Conservation (phyloP, 768 basidiomycete genomes). For the Serendipita sp. region DNA sequence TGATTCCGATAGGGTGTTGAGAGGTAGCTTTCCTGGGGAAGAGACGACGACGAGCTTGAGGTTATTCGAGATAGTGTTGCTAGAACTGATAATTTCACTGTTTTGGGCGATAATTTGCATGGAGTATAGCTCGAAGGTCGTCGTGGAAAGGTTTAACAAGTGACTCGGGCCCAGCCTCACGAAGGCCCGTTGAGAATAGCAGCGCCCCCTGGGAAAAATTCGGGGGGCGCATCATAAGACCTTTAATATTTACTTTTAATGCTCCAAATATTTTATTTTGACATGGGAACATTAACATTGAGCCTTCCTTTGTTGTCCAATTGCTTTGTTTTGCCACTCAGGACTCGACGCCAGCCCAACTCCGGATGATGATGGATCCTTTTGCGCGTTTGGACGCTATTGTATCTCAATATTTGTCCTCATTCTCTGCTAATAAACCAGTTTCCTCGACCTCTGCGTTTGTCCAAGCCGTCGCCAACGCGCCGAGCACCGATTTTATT, state of each 20-base stretch:
- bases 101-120: background rate
- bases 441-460: background rate
- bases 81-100: background rate
- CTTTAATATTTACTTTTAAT: no score
- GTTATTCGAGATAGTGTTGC: background rate
- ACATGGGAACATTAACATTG: no score
- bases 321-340: no score
- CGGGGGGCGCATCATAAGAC: no score
- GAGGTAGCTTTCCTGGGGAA: background rate
- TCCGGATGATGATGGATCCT: background rate
- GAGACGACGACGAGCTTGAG: background rate
- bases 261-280: no score
- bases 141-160: background rate
- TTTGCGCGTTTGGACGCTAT: background rate
- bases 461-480: background rate
- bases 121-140: background rate
- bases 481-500: conserved; percentile 2
- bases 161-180: no score
- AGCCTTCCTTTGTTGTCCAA: no score
- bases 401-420: background rate
- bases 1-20: background rate
- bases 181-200: no score
- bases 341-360: background rate
- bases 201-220: no score
- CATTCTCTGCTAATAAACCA: background rate